Percentiles rank a stretch among this genome's conserved stretches.
Conservation (phyloP, 2,329 filamentous ascomycete genomes). For the Zymoseptoria crescenta region DNA sequence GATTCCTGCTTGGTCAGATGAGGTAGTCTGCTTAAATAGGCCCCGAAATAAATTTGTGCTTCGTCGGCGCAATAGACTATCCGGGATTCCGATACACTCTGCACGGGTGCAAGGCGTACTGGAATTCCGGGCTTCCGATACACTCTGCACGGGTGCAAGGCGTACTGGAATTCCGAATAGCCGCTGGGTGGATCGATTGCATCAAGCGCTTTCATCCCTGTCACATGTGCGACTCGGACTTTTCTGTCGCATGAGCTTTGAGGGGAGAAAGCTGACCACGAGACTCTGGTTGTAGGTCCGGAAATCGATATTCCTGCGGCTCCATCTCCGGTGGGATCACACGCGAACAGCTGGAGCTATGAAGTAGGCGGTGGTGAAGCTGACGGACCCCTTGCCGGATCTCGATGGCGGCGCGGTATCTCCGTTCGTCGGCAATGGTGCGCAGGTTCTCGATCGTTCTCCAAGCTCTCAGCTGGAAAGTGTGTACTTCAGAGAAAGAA, state of each 20-base stretch:
- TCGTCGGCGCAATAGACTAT: neutral
- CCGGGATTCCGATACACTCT: no score
- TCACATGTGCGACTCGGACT: neutral
- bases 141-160: no score
- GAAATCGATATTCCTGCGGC: no score
- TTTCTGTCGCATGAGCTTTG: neutral
- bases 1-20: neutral
- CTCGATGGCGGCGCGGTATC: neutral
- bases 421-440: neutral
- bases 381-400: neutral
- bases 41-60: no score
- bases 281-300: neutral
- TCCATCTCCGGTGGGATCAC: neutral
- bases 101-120: no score
- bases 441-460: neutral
- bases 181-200: neutral
- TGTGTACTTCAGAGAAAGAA: neutral
- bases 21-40: neutral
- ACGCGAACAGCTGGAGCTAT: neutral
- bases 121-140: no score
- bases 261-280: neutral
- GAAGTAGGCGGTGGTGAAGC: neutral
- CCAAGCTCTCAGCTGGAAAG: neutral
- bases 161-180: no score
- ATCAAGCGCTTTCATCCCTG: neutral